Evolutionary conservation across 805 yeast genomes (phyloP).

Genomic region (Yarrowia keelungensis): DNA sequence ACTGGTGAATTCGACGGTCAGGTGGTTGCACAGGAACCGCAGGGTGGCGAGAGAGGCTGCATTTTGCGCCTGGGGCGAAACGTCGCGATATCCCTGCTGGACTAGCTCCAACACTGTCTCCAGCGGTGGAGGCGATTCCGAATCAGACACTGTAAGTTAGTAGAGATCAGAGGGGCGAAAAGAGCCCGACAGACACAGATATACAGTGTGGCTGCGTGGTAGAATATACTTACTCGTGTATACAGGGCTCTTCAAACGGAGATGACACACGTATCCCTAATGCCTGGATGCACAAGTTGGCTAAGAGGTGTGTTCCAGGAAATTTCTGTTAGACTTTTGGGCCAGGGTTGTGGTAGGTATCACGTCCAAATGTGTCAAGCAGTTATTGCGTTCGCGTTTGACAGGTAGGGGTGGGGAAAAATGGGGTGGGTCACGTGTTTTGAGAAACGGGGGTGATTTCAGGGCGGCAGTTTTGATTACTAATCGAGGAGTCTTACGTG

Average conservation of each 20-base stretch:
- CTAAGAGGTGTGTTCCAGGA: constrained; percentile 1
- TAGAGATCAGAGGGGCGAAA: background rate
- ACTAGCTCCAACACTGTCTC: constrained; percentile 33
- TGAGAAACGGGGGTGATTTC: too few species aligned
- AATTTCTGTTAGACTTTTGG: constrained; percentile 15
- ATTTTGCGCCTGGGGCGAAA: constrained; percentile 21
- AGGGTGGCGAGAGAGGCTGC: constrained; percentile 33
- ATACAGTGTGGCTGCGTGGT: background rate
- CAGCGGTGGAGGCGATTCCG: constrained; percentile 28
- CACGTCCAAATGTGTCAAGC: background rate
- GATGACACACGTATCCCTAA: constrained; percentile 5
- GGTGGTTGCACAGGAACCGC: constrained; percentile 8
- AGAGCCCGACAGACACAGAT: background rate
- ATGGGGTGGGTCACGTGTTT: too few species aligned
- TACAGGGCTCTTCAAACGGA: background rate
- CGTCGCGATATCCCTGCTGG: constrained; percentile 28
- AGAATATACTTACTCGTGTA: constrained; percentile 34
- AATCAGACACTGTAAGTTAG: constrained; percentile 30
- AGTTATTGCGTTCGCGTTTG: constrained; percentile 1
- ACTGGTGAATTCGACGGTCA: constrained; percentile 13
- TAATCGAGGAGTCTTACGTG: too few species aligned
- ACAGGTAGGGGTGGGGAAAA: too few species aligned
- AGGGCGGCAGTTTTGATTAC: too few species aligned
- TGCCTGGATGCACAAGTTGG: constrained; percentile 20
- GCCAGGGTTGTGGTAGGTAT: constrained; percentile 26